These are phyloP conservation scores for Lippia alba DNA, from an alignment of 305 asterid species.

Conservation along the genomic window DNA sequence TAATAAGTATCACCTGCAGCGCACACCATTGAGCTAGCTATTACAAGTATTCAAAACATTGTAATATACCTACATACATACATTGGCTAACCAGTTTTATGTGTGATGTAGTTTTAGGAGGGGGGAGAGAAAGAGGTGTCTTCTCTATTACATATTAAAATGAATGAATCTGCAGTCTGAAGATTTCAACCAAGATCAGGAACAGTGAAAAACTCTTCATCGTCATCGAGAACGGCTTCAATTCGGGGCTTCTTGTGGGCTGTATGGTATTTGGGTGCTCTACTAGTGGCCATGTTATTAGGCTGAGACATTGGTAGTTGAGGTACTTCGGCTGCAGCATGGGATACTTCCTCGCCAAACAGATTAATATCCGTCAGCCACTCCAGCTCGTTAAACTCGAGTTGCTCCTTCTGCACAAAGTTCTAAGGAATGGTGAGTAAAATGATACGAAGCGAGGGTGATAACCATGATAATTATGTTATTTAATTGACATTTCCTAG, in stretches of 20 bases:
- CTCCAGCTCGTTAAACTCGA: slow-evolving; percentile 78
- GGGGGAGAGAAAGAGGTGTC: background rate
- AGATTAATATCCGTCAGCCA: slow-evolving; percentile 75
- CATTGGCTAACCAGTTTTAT: slow-evolving; percentile 14
- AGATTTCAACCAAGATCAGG: slow-evolving; percentile 86
- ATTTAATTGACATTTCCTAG: too few species aligned
- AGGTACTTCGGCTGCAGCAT: slow-evolving; percentile 86
- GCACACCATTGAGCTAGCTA: slow-evolving; percentile 10
- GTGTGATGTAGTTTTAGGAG: slow-evolving; percentile 10
- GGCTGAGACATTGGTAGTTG: slow-evolving; percentile 66
- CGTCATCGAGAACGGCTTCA: slow-evolving; percentile 56
- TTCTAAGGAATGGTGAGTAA: background rate
- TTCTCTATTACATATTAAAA: background rate
- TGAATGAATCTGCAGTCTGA: background rate
- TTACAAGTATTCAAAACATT: slow-evolving; percentile 21
- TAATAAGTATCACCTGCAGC: background rate
- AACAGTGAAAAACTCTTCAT: slow-evolving; percentile 80
- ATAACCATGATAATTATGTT: background rate
- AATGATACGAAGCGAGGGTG: background rate
- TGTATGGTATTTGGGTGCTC: slow-evolving; percentile 45
- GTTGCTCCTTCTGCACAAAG: slow-evolving; percentile 68
- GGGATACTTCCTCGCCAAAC: slow-evolving; percentile 58
- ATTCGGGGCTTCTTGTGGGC: slow-evolving; percentile 80
- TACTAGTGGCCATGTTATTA: slow-evolving; percentile 39
- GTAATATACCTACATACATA: slow-evolving; percentile 31